Evolutionary conservation across 1,284 basidiomycete species (phyloP), one percentile per base, ranked within the genome.

Genomic region (Porogramme epimiltina): DNA sequence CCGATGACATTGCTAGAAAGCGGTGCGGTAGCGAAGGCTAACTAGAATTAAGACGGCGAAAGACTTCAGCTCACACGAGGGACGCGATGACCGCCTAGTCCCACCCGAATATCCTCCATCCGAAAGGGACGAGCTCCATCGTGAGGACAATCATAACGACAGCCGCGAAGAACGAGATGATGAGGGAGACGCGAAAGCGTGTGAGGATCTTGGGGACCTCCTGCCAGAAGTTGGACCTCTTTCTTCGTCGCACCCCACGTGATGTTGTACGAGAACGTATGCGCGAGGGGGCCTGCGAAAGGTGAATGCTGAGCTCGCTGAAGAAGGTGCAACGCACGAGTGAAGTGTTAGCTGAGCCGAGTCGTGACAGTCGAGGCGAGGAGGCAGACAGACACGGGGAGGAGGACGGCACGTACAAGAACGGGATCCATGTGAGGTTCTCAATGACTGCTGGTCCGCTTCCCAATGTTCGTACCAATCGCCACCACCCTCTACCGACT

Each of bases 221-320:
- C 47, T 87, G 81, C 82, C 91, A 94, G 75, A 94, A 93, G 69
- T 93, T 93, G 15, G 47, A 89, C 87, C 65, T 91, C 89, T 74
- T 91, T 91, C 67, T 81, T 85, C 2, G 87, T 89, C 20, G 87
- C 87, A 13, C 80, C 81, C 89, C 89, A 93, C 10, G 79, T 82
- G 75, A 94, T 94, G 69, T 93, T 84, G 70, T 90, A 91, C 2
- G 89, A 89, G 68, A 93, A 84, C 49, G 91, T 55, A 66, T 95
- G 92, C 0, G 89, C 83, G n/a, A 91, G 75, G 19, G 93, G 73
- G 91, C 89, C 31, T 81, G 77, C 3, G 84, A 77, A 34, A 93
- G 79, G 56, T 90, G 89, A 47, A 90, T 80, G 47, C 83, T 83
- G 50, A 93, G 74, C 0, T 90, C 91, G 28, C 85, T 83, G 73